Evolutionary conservation across 495 filamentous ascomycete genomes (phyloP), one percentile per base, ranked within the genome.

Genomic region (Rusavskia elegans): DNA sequence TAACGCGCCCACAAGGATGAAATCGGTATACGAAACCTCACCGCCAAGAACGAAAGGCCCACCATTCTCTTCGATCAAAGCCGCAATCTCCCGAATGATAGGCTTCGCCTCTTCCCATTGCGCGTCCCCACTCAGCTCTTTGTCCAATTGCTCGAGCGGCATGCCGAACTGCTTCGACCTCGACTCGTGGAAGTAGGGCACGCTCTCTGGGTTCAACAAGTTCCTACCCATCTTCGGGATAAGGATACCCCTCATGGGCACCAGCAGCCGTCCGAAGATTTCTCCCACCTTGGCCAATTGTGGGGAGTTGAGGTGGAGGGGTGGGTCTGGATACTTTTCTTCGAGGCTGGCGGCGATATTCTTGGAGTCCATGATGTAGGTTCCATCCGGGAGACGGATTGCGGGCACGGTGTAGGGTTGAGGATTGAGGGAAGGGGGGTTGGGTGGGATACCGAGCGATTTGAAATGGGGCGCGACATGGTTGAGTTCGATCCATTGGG

Each of bases 401-500:
- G 76, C 62, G 1, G 81, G 81, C 57, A 72, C 67, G 5, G 76
- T 77, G 66, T 80, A 82, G 27, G 62, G 37, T 17, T 45, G 23
- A 11, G 53, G 46, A 16, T 42, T 21, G 14, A 53, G 50, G 23
- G 54, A 61, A 0, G 61, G 60, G 46, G 64, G 51, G 57, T 72
- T 78, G 45, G 69, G 63, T 35, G 63, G 51, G 36, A 70, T 45
- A 35, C 63, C 64, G 50, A 61, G 20, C 20, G 68, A 64, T 51
- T 71, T 63, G 42, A 79, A 60, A 23, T 50, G 68, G 1, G 72
- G 64, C 8, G 60, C 67, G 53, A 85, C 67, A 45, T 82, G 74
- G 5, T 79, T 80, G 59, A 83, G 83, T 57, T 83, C 76, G 51
- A 77, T 61, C 78, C 78, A 84, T 71, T 79, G 67, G 5, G 81